Evolutionary conservation across 768 basidiomycete species (phyloP).

Genomic region (Tylopilus sp.): DNA sequence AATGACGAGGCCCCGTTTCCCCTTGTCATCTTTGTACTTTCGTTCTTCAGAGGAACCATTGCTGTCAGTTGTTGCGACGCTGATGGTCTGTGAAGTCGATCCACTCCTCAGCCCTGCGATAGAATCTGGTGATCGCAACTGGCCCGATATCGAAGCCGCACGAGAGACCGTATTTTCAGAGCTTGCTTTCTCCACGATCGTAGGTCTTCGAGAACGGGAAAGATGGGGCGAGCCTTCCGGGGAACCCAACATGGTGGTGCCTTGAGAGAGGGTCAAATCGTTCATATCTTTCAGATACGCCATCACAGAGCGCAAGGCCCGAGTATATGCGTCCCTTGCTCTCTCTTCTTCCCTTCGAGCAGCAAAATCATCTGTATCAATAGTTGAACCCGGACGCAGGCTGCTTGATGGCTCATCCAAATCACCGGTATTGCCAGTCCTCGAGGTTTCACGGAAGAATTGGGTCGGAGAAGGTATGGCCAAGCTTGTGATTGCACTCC

Average conservation of each 20-base stretch:
- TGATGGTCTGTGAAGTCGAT: conserved; percentile 60
- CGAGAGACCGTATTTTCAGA: conserved; percentile 52
- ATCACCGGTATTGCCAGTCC: conserved; percentile 36
- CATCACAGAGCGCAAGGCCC: conserved; percentile 88
- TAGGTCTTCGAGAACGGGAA: conserved; percentile 62
- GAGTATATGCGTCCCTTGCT: conserved; percentile 65
- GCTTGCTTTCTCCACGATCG: conserved; percentile 47
- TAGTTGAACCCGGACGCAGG: conserved; percentile 44
- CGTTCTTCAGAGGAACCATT: conserved; percentile 72
- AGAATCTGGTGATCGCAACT: conserved; percentile 65
- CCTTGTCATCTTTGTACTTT: conserved; percentile 89
- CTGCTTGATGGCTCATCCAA: conserved; percentile 21
- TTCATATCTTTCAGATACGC: conserved; percentile 95
- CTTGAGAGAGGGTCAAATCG: conserved; percentile 73
- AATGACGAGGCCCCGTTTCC: conserved; percentile 78
- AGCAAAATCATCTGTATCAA: conserved; percentile 40
- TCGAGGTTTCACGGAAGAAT: conserved; percentile 52
- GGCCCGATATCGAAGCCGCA: conserved; percentile 48
- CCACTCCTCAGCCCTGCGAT: conserved; percentile 59
- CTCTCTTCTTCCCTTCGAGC: conserved; percentile 68
- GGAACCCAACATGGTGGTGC: conserved; percentile 45
- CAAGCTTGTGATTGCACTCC: conserved; percentile 57
- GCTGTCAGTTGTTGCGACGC: conserved; percentile 72
- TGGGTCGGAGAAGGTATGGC: conserved; percentile 60
- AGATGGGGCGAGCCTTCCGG: conserved; percentile 39